Evolutionary conservation across 1,139 yeast genomes (phyloP).

Genomic region (Geotrichum restrictum): DNA sequence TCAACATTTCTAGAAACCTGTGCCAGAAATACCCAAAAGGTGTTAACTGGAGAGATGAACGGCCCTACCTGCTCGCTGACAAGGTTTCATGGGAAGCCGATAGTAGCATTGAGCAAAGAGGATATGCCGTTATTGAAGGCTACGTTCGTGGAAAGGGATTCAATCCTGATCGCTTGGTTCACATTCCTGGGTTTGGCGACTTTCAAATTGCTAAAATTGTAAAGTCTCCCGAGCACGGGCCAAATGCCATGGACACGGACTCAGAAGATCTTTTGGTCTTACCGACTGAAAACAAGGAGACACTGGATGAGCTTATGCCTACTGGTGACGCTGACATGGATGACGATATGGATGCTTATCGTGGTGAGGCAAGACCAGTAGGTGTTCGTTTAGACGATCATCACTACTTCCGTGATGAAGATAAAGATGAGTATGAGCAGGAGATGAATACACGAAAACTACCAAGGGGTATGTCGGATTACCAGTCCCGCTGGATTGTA

Average conservation of each 20-base stretch:
- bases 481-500: slow-evolving; percentile 89
- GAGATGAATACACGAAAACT: slow-evolving; percentile 41
- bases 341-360: slow-evolving; percentile 43
- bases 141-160: slow-evolving; percentile 83
- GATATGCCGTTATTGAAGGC: slow-evolving; percentile 65
- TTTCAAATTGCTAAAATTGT: slow-evolving; percentile 64
- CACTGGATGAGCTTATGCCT: slow-evolving; percentile 64
- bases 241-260: slow-evolving; percentile 37
- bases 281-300: slow-evolving; percentile 56
- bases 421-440: slow-evolving; percentile 41
- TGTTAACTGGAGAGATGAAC: slow-evolving; percentile 83
- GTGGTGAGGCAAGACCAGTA: slow-evolving; percentile 45
- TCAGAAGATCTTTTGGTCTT: slow-evolving; percentile 35
- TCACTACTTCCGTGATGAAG: slow-evolving; percentile 49
- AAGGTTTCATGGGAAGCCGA: slow-evolving; percentile 47
- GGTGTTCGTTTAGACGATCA: slow-evolving; percentile 73
- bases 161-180: slow-evolving; percentile 70
- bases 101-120: slow-evolving; percentile 38
- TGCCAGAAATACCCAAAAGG: slow-evolving; percentile 87
- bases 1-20: slow-evolving; percentile 65
- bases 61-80: slow-evolving; percentile 85
- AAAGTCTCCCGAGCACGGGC: slow-evolving; percentile 25
- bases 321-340: slow-evolving; percentile 53
- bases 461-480: slow-evolving; percentile 88
- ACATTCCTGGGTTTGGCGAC: slow-evolving; percentile 88